phyloP scores from a whole-genome alignment of 148 eudicot genomes.

The Persicaria maculosa region DNA sequence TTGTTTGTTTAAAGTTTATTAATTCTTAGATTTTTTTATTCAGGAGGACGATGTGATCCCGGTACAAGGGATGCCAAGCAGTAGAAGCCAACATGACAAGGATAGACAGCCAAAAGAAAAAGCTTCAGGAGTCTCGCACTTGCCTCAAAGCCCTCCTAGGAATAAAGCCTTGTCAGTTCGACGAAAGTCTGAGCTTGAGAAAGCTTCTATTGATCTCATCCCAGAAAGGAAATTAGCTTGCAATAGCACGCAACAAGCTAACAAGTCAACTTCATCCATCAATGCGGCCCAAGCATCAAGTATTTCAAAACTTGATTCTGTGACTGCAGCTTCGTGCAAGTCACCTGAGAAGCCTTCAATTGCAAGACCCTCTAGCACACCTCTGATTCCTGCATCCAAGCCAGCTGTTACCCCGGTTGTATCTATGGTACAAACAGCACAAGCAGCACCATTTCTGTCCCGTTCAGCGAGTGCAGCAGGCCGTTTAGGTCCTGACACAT shows the following conservation, averaged over 20 bases:
- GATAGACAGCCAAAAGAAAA: conserved; percentile 27
- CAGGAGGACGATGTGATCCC: conserved; percentile 45
- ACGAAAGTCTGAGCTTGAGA: conserved; percentile 29
- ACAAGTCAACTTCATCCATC: conserved; percentile 21
- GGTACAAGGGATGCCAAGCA: conserved; percentile 33
- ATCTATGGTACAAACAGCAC: conserved; percentile 40
- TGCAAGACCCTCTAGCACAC: conserved; percentile 87
- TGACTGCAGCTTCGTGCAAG: conserved; percentile 28
- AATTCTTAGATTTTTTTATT: not conserved
- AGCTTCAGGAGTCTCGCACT: conserved; percentile 18
- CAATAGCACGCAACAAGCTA: conserved; percentile 25
- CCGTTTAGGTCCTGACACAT: conserved; percentile 61
- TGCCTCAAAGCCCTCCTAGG: conserved; percentile 46
- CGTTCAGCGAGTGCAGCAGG: conserved; percentile 81
- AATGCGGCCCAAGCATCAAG: conserved; percentile 26
- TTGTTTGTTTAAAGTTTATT: not conserved
- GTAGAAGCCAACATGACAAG: conserved; percentile 29
- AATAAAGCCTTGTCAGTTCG: conserved; percentile 18
- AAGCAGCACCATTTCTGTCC: conserved; percentile 29
- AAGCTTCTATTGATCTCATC: conserved; percentile 19
- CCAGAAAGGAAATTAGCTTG: conserved; percentile 29
- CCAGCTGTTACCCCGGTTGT: conserved; percentile 36
- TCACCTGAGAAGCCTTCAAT: conserved; percentile 40
- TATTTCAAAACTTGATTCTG: conserved; percentile 26
- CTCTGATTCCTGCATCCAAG: conserved; percentile 47